Percentiles rank a stretch among this genome's conserved stretches.
phyloP scores from a whole-genome alignment of 2,329 filamentous ascomycete species.

The Colletotrichum trifolii region DNA sequence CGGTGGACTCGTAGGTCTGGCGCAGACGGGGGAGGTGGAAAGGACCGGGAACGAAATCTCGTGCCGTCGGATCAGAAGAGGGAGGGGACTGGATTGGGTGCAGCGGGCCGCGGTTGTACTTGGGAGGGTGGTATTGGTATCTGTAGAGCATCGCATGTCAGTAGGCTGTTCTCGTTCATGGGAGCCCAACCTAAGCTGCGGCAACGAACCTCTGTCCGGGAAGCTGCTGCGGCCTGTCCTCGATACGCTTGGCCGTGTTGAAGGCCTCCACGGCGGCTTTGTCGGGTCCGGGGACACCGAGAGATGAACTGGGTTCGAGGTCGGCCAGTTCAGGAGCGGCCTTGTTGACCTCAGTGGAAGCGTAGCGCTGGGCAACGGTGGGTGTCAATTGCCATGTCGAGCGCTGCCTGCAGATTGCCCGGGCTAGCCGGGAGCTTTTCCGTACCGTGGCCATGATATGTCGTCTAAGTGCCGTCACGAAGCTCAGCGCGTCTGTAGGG shows the following conservation, averaged over 20 bases:
- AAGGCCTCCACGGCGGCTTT: constrained; percentile 53
- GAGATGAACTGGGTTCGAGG: constrained; percentile 63
- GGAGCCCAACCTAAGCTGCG: constrained; percentile 19
- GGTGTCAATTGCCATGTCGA: constrained; percentile 40
- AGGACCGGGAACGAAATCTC: constrained; percentile 89
- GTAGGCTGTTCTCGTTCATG: constrained; percentile 40
- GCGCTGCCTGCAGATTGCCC: constrained; percentile 45
- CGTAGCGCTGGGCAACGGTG: constrained; percentile 50
- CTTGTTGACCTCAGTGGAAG: constrained; percentile 57
- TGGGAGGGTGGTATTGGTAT: constrained; percentile 94
- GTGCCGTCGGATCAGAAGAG: constrained; percentile 85
- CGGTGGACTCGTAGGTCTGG: constrained; percentile 89
- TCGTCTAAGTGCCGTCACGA: constrained; percentile 23
- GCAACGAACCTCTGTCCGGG: constrained; percentile 58
- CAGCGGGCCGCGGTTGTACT: constrained; percentile 92
- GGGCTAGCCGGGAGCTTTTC: constrained; percentile 51
- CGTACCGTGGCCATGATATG: constrained; percentile 55
- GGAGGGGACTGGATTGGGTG: constrained; percentile 93
- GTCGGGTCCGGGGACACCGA: constrained; percentile 55
- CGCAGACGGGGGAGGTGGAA: constrained; percentile 89
- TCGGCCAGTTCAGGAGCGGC: constrained; percentile 53
- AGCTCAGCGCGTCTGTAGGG: constrained; percentile 25
- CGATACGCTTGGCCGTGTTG: constrained; percentile 49
- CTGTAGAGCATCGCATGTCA: constrained; percentile 48
- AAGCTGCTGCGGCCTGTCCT: constrained; percentile 51